Evolutionary conservation across 805 yeast genomes (phyloP), one percentile per base, ranked within the genome.

Genomic region (Saturnispora gosingensis): DNA sequence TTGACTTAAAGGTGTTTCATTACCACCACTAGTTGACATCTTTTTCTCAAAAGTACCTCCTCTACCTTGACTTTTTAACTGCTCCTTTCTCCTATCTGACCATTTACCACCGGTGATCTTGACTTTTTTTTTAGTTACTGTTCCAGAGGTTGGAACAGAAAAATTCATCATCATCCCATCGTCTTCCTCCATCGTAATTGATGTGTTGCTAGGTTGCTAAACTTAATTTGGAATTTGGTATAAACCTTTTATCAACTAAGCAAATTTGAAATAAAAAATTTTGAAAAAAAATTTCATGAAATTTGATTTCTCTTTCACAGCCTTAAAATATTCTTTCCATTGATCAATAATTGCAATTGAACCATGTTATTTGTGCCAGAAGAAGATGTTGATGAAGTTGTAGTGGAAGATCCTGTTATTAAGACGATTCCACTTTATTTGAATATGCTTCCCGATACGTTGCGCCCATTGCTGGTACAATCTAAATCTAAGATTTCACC

Each of bases 111-210:
- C 91, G 2, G 77, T 71, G 2, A 81, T 61, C 75, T 80, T 39
- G 57, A 56, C 50, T 22, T 55, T 36, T 45, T 57, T 30, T 52
- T 60, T 52, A 2, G 62, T 53, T 27, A 59, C 56, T 11, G 59
- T 62, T 13, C 40, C 15, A 27, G 54, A 43, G 56, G 58, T 54
- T 8, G 66, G 63, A 10, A 57, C 61, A 28, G 83, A 77, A 61
- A 91, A 83, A 64, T 91, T 91, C 61, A 91, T 65, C 60, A 90
- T 67, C 67, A 90, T 60, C 2, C 87, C 88, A 66, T 83, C 93
- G 61, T 83, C 93, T 11, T 55, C 56, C 1, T 52, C 55, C 38
- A 49, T 43, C 22, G 24, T 30, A 18, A 28, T n/a, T 10, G 20
- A 1, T 22, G n/a, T 34, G 3, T 8, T 38, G 42, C 8, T 13